Base-by-base conservation (phyloP, 371 early-diverging fungal genomes). In the Rhizopus stolonifer region DNA sequence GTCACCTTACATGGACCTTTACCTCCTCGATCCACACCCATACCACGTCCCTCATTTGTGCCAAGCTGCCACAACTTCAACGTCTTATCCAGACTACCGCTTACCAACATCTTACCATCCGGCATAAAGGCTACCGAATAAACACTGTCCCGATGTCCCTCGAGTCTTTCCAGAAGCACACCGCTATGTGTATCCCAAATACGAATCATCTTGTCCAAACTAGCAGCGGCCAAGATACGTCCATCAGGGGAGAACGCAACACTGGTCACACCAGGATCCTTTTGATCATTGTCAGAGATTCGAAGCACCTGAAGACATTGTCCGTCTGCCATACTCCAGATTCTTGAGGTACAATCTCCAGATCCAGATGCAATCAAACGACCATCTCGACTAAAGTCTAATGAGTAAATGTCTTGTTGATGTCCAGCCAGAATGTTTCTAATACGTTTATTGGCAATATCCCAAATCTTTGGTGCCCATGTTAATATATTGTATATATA, bases 71-170 rank as follows among this genome's bases (percentile, higher is more conserved):
- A 98, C 31, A 97, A 71, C 55, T 88, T 91, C 47, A 95, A 68
- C n/a, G 95, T 91, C 64, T 90, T 90, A 70, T 98, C 98, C 60
- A 94, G 79, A 49, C 91, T 88, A 24, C 97, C 98, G 47, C 93
- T 92, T 21, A 95, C 86, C 13, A 98, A 77, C 23, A 88, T 74
- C 59, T 77, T 80, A 36, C 96, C 96, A 74, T 96, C 94, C 2
- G 94, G 89, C 33, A 92, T 85, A 55, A 98, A 95, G 2, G 95
- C 94, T 43, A 98, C 92, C 7, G 91, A 88, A 59, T 94, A 94
- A 10, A 98, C 96, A 46, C 91, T 89, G 64, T 96, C 93, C 58
- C 85, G 88, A 72, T 98, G 98, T 0, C 95, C 96, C 56, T 93
- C 91, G 49, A 97, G 74, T 49, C 88, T 79, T 64, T 92, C 91